Evolutionary conservation across 1,284 basidiomycete genomes (phyloP), one percentile per base, ranked within the genome.

Genomic region (Apiotrichum veenhuisii): DNA sequence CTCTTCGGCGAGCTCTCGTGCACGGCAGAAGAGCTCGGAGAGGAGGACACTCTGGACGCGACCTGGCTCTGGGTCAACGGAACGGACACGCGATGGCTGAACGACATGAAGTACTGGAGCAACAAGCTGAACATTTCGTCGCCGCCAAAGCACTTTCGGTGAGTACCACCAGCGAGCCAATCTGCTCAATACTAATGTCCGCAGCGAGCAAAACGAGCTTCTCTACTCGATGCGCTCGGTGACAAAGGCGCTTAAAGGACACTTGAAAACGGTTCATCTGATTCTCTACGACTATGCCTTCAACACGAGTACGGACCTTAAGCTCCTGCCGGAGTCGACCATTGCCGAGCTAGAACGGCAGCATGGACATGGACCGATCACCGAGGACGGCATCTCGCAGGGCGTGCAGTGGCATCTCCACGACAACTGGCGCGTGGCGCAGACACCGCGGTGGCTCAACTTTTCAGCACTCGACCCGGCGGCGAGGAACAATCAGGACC

Each of bases 51-150:
- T 26, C 58, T 75, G 20, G 75, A 77, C 49, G 71, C 67, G 2
- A 73, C 67, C 0, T 77, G 70, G 70, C 55, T 72, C 0, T 75
- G 75, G 75, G 74, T 75, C 20, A 77, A 77, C 48, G 75, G 75
- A 0, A 65, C 65, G 1, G 75, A 77, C 59, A 52, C 52, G 12
- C 54, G 70, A 3, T 77, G 74, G 75, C 34, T 55, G n/a, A 51
- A 63, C 15, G 64, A 64, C 18, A 66, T 75, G 71, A 30, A 62
- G 2, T 18, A 58, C 20, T 64, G 63, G 59, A 50, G 64, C 14
- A 42, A 50, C 1, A 17, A 61, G 30, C 63, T 62, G 22, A 63
- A 62, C 5, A 60, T 75, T 15, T 64, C 65, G 34, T 71, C 71
- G 1, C 73, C 72, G 0, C 67, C 66, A 9, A 64, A 69, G 49